Evolutionary conservation across 225 moss, liverwort and hornwort species (phyloP), one percentile per base, ranked within the genome.

Genomic region (Pseudoscleropodium purum): DNA sequence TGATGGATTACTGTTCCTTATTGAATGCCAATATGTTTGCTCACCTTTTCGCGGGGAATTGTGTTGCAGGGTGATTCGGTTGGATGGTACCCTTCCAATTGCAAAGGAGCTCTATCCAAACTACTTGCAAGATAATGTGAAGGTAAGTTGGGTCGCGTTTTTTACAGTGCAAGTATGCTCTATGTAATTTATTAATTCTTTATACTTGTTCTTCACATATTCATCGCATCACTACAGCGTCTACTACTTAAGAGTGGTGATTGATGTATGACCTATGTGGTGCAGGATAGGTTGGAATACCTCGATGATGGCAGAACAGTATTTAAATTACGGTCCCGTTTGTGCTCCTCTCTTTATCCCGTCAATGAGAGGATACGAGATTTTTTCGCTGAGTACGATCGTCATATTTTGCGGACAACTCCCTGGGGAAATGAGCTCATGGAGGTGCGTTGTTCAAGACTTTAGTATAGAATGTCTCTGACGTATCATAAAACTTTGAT

Each of bases 371-470:
- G 96, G 76, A 96, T 99, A 88, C 94, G 97, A 84, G 99, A 97
- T 84, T 99, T 99, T 90, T 99, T 99, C 87, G 91, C 95, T 72
- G 99, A 97, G 89, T 99, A 97, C 79, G 99, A 99, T 89, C 97
- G 97, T 77, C 97, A 97, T 87, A 91, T 99, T 90, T 94, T 97
- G 88, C 94, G 97, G 84, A 97, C 96, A 88, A 96, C 97, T 89
- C 97, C 95, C 25, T 99, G 99, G 99, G 99, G 97, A 88, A 97
- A 96, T 90, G 99, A 99, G 90, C 97, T 99, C 56, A 95, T 99
- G 92, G 99, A 99, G 97, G 98, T 99, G 87, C 82, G 85, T 78
- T 88, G 84, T 79, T 88, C 45, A 79, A 86, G 59, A 68, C 76
- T 82, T 85, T 11, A 39, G 60, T 31, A 25, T 45, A 86, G 66